phyloP scores from a whole-genome alignment of 2,329 filamentous ascomycete species.

The Fusarium robinianum region DNA sequence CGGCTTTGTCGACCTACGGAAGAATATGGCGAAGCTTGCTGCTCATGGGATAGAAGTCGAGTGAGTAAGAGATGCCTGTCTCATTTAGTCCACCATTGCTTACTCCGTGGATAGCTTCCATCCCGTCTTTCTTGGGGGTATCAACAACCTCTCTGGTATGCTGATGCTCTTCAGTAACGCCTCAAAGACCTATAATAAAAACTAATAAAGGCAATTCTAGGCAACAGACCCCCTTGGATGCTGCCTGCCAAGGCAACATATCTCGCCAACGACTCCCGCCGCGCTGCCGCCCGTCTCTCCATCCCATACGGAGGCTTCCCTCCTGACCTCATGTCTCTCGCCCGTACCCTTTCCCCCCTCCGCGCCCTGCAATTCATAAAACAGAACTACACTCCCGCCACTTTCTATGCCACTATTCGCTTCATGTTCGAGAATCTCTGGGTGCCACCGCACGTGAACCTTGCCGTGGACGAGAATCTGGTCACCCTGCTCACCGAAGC shows the following conservation, averaged over 20 bases:
- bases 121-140: constrained; percentile 72
- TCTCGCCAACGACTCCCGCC: constrained; percentile 47
- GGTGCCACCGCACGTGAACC: constrained; percentile 60
- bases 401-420: constrained; percentile 58
- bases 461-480: constrained; percentile 63
- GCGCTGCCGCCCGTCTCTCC: constrained; percentile 47
- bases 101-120: constrained; percentile 56
- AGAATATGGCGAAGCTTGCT: constrained; percentile 57
- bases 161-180: too few relatives aligned
- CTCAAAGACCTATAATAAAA: too few relatives aligned
- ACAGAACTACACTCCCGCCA: constrained; percentile 51
- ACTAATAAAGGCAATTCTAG: too few relatives aligned
- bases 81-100: not conserved
- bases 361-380: constrained; percentile 71
- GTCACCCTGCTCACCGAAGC: constrained; percentile 42
- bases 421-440: constrained; percentile 66
- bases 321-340: constrained; percentile 48
- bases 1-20: constrained; percentile 60
- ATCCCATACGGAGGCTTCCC: constrained; percentile 46
- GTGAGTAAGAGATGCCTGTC: constrained; percentile 49
- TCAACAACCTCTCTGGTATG: constrained; percentile 63
- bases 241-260: constrained; percentile 70
- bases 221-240: constrained; percentile 76
- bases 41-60: constrained; percentile 67
- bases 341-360: constrained; percentile 59